Percentiles rank a stretch among this genome's conserved stretches.
Evolutionary conservation across 768 basidiomycete species (phyloP).

Genomic region (Tricholoma flavovirens): DNA sequence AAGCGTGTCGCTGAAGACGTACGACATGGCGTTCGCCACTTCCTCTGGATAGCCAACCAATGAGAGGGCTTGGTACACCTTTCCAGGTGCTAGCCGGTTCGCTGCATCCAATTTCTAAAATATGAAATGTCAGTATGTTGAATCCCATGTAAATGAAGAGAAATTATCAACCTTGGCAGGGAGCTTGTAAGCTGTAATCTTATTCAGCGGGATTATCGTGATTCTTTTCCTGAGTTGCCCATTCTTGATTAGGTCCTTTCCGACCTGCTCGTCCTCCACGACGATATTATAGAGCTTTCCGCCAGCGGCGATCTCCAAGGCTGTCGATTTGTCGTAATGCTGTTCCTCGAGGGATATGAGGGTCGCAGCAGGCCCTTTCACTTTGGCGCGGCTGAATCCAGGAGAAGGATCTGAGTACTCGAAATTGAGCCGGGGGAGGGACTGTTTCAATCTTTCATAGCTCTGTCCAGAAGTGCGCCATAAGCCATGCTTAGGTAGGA

Average conservation of each 20-base stretch:
- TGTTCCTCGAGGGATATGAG: constrained; percentile 69
- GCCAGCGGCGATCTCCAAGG: constrained; percentile 90
- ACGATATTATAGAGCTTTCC: constrained; percentile 90
- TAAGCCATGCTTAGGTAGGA: constrained; percentile 8
- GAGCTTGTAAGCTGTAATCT: constrained; percentile 64
- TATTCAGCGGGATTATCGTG: constrained; percentile 91
- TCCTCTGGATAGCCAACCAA: constrained; percentile 79
- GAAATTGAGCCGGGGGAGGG: constrained; percentile 71
- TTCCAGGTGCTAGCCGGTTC: constrained; percentile 64
- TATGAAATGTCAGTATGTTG: background rate
- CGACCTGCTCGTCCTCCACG: constrained; percentile 85
- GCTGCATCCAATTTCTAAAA: constrained; percentile 73
- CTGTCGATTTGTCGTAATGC: constrained; percentile 77
- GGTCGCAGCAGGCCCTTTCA: constrained; percentile 90
- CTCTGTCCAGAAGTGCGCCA: constrained; percentile 33
- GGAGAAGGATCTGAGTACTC: constrained; percentile 73
- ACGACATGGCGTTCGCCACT: constrained; percentile 83
- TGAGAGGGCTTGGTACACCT: constrained; percentile 83
- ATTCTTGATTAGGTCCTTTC: constrained; percentile 76
- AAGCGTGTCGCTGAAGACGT: constrained; percentile 89
- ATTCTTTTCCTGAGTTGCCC: constrained; percentile 76
- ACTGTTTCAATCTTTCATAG: constrained; percentile 61
- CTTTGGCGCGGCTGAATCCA: constrained; percentile 76
- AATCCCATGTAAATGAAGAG: background rate
- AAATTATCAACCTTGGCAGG: constrained; percentile 34